Evolutionary conservation across 441 rosid species (phyloP).

Genomic region (Daphne laureola): DNA sequence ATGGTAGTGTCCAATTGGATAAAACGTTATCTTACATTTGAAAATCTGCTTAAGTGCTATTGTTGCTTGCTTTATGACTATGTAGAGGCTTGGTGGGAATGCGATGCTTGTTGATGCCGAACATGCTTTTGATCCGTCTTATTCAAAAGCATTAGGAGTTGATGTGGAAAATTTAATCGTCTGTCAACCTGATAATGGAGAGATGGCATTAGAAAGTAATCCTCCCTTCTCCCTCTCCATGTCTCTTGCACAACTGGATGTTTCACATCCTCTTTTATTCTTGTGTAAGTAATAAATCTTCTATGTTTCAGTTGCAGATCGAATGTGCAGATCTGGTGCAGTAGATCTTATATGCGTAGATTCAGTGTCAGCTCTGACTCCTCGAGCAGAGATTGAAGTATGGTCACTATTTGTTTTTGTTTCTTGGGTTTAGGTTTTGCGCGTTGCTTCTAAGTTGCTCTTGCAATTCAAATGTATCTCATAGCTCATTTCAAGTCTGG

Average conservation of each 20-base stretch:
- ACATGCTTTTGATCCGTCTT: conserved; percentile 96
- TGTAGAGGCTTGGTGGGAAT: conserved; percentile 90
- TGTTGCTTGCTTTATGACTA: conserved; percentile 13
- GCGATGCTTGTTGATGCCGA: conserved; percentile 99
- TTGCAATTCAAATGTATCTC: too few species aligned
- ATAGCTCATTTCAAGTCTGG: conserved; percentile 10
- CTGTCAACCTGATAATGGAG: conserved; percentile 95
- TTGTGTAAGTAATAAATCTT: conserved; percentile 14
- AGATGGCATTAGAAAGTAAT: conserved; percentile 95
- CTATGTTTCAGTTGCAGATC: conserved; percentile 79
- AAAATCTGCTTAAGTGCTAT: background rate
- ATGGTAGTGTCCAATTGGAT: conserved; percentile 6
- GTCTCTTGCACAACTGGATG: conserved; percentile 5
- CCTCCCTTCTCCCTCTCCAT: conserved; percentile 4
- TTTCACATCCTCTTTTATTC: conserved; percentile 2
- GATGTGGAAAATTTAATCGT: conserved; percentile 88
- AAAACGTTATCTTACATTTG: background rate
- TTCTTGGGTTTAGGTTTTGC: conserved; percentile 1
- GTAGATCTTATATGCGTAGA: conserved; percentile 90
- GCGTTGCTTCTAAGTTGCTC: too few species aligned
- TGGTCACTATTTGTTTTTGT: conserved; percentile 6
- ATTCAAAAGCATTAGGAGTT: conserved; percentile 88
- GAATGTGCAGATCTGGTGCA: conserved; percentile 97
- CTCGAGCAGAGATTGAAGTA: conserved; percentile 99
- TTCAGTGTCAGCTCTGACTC: conserved; percentile 96